Evolutionary conservation across 2,329 filamentous ascomycete species (phyloP).

Genomic region (Samsoniella hepiali): DNA sequence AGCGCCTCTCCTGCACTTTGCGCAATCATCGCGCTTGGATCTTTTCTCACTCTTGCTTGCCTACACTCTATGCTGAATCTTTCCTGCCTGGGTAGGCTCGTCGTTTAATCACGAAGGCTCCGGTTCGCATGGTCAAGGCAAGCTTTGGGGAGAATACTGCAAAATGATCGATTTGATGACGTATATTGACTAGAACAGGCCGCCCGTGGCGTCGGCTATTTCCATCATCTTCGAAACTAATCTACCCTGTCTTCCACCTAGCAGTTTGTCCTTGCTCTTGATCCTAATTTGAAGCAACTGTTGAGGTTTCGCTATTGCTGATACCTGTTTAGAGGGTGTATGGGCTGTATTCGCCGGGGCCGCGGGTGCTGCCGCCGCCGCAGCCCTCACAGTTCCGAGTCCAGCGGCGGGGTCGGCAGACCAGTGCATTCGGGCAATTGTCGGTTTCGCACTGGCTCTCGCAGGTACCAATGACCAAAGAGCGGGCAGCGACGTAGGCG

Average conservation of each 20-base stretch:
- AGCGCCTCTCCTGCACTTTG: neutral
- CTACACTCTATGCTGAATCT: too few species aligned
- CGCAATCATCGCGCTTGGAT: too few species aligned
- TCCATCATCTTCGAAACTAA: neutral
- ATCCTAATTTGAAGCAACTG: too few species aligned
- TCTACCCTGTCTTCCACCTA: neutral
- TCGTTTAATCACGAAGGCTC: too few species aligned
- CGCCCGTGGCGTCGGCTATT: neutral
- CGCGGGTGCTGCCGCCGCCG: slow-evolving; percentile 4
- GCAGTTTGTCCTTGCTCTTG: neutral
- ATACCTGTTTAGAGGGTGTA: neutral
- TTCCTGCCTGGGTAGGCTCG: too few species aligned
- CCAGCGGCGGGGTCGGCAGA: slow-evolving; percentile 15
- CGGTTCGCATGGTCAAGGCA: too few species aligned
- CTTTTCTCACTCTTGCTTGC: too few species aligned
- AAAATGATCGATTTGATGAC: neutral
- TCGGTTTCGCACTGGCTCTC: slow-evolving; percentile 14
- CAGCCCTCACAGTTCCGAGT: slow-evolving; percentile 11
- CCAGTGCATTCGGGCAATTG: slow-evolving; percentile 8
- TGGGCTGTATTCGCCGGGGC: slow-evolving; percentile 11
- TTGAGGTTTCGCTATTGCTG: too few species aligned
- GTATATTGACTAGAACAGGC: neutral
- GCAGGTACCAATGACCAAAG: slow-evolving; percentile 12
- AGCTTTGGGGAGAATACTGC: neutral
- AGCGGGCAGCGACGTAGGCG: slow-evolving; percentile 12